Percentiles rank a stretch among this genome's conserved stretches.
phyloP scores from a whole-genome alignment of 2,329 filamentous ascomycete species.

The Zalaria obscura region DNA sequence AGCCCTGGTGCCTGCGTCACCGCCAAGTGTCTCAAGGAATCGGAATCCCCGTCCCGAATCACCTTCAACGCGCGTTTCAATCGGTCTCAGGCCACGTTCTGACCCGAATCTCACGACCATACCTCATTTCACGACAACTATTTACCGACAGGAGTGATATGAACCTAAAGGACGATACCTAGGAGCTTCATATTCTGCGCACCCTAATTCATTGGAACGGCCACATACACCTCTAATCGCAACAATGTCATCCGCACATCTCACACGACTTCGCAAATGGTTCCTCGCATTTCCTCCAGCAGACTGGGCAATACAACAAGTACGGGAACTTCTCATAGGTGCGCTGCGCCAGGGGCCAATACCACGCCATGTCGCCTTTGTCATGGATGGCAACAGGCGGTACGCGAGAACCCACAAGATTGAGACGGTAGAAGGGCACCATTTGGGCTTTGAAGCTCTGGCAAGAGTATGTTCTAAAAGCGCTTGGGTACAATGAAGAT shows the following conservation, averaged over 20 bases:
- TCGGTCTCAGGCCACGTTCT: no score
- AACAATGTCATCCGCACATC: conserved; percentile 31
- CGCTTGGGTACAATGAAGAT: not conserved
- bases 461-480: conserved; percentile 49
- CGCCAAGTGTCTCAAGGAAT: no score
- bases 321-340: conserved; percentile 76
- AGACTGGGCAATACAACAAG: conserved; percentile 69
- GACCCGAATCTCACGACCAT: no score
- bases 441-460: conserved; percentile 87
- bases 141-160: not conserved
- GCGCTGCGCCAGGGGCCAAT: conserved; percentile 82
- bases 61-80: no score
- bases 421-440: conserved; percentile 92
- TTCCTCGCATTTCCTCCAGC: conserved; percentile 77
- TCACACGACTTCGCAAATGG: conserved; percentile 55
- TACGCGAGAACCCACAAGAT: conserved; percentile 85
- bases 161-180: not conserved
- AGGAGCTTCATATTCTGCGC: no score
- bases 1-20: no score
- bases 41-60: no score
- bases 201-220: no score
- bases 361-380: conserved; percentile 93
- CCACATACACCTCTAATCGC: not conserved
- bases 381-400: conserved; percentile 95
- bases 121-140: no score